Base-by-base conservation (phyloP, 2,329 filamentous ascomycete genomes). In the Penicillium aurantiogriseum region DNA sequence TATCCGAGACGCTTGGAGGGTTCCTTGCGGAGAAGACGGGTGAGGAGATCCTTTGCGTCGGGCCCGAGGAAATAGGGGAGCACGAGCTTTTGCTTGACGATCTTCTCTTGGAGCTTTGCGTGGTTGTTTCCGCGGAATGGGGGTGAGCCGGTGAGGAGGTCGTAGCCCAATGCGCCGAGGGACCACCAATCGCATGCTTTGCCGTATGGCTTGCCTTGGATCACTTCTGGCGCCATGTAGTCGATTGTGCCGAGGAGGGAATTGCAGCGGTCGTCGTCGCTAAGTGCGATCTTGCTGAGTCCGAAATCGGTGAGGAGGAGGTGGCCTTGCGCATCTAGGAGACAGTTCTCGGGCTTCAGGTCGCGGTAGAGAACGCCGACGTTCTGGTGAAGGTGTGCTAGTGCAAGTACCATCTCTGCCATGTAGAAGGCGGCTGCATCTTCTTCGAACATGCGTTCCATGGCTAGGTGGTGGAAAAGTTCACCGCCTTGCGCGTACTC, bases 171-270 rank as follows among this genome's bases (percentile, higher is more conserved):
- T 3, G 93, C 92, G 36, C 95, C 94, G 46, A 99, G 88, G 5
- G 92, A 96, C 94, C 94, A 99, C 93, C 93, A 99, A 77, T 99
- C 94, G 19, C 97, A 95, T 1, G 92, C 88, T 74, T 92, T 93
- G 69, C 93, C 92, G 74, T 99, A 99, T 64, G 90, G 88, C 63
- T 90, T 87, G 60, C 92, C 92, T 61, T 88, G 84, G 59, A 99
- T 86, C 51, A 99, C 90, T 77, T 99, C 94, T 0, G 94, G 94
- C 0, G 94, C 95, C 94, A 99, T 99, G 82, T 99, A 99, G 74
- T 97, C 94, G 57, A 97, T 88, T 0, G 94, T 99, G 50, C 94
- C 94, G 10, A 97, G 85, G 64, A 97, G 89, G 42, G 91, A 96
- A 76, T 92, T 91, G 81, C 93, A 97, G 33, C 81, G 82, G 63